Evolutionary conservation across 768 basidiomycete species (phyloP).

Genomic region (Podaxis carcinomalis): DNA sequence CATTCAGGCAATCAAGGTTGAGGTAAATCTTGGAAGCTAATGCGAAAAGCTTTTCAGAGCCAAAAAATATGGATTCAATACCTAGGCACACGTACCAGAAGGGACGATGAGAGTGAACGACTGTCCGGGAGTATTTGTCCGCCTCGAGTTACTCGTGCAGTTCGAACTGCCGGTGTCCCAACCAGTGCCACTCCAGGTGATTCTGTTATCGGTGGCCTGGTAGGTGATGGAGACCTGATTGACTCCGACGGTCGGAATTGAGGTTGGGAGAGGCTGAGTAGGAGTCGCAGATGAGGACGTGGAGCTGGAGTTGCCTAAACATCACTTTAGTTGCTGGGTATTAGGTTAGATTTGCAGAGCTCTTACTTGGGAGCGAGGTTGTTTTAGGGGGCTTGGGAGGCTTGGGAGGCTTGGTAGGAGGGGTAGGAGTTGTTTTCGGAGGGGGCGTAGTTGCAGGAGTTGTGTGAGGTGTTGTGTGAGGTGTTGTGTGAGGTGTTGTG

Average conservation of each 20-base stretch:
- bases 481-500: not conserved
- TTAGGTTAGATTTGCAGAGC: not conserved
- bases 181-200: slow-evolving; percentile 2
- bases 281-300: not conserved
- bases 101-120: slow-evolving; percentile 8
- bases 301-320: not conserved
- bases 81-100: not conserved
- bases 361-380: not conserved
- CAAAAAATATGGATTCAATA: not conserved
- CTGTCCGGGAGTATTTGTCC: not conserved
- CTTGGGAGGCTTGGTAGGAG: not conserved
- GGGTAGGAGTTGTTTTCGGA: not conserved
- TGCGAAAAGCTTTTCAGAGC: not conserved
- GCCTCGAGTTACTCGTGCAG: not conserved
- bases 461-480: not conserved
- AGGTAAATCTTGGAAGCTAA: not conserved
- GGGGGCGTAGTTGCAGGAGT: not conserved
- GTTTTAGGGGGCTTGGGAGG: not conserved
- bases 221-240: not conserved
- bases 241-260: not conserved
- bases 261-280: not conserved
- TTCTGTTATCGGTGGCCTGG: not conserved
- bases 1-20: slow-evolving; percentile 1
- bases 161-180: not conserved
- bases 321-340: not conserved